phyloP scores from a whole-genome alignment of 495 filamentous ascomycete genomes.

The Saxophila tyrrhenica region DNA sequence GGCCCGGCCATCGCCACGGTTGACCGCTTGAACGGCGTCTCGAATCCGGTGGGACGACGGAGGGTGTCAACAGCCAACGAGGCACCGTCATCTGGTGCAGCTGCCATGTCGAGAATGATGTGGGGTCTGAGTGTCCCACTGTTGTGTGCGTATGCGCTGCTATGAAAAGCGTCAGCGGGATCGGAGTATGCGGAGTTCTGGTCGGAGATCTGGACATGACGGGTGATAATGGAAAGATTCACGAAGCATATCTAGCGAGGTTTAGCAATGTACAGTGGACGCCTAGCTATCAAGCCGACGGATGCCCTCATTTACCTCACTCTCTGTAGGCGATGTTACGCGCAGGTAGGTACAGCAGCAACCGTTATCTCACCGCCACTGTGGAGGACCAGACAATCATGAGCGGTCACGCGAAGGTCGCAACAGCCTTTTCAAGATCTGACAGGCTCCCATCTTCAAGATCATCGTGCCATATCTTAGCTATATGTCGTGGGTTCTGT shows the following conservation, averaged over 20 bases:
- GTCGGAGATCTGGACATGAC: too few species aligned
- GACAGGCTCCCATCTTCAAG: neutral
- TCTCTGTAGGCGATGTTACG: too few species aligned
- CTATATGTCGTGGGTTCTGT: neutral
- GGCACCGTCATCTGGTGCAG: neutral
- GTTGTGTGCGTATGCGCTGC: neutral
- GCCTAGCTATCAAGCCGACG: too few species aligned
- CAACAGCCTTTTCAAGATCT: neutral
- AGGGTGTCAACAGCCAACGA: neutral
- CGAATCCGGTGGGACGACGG: slow-evolving; percentile 14
- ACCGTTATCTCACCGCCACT: neutral
- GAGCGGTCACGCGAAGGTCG: neutral
- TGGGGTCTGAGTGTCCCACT: neutral
- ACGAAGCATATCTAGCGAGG: too few species aligned
- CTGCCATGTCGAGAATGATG: neutral
- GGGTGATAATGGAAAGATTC: too few species aligned
- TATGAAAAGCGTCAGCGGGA: neutral
- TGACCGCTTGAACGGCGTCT: slow-evolving; percentile 27
- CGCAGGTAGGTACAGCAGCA: too few species aligned
- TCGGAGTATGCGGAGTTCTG: neutral
- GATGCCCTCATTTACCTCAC: too few species aligned
- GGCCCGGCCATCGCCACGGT: slow-evolving; percentile 27
- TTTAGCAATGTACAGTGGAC: too few species aligned
- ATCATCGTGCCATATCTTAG: neutral
- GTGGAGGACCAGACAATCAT: neutral